phyloP scores from a whole-genome alignment of 2,329 filamentous ascomycete species.

The Sclerotinia borealis region DNA sequence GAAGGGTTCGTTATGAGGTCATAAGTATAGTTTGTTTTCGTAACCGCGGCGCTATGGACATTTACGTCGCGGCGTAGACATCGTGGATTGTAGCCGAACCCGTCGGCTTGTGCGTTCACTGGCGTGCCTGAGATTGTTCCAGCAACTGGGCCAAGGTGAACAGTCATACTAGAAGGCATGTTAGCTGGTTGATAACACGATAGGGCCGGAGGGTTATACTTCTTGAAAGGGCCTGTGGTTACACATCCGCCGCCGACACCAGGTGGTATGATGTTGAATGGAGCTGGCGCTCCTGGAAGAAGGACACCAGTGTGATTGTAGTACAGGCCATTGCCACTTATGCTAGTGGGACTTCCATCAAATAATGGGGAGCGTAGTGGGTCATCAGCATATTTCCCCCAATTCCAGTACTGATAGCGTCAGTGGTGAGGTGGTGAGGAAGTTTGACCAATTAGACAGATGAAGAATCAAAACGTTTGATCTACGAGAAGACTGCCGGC shows the following conservation, averaged over 20 bases:
- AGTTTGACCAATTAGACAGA: not conserved
- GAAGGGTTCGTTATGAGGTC: conserved; percentile 34
- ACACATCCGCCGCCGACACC: conserved; percentile 51
- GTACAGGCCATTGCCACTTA: conserved; percentile 43
- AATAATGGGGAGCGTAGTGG: conserved; percentile 45
- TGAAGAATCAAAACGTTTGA: not conserved
- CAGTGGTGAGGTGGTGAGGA: not conserved
- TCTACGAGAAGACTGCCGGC: no score
- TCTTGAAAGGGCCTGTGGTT: conserved; percentile 40
- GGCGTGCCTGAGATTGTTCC: conserved; percentile 31
- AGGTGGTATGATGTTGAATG: conserved; percentile 34
- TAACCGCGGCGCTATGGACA: conserved; percentile 33
- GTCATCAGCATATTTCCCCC: conserved; percentile 41
- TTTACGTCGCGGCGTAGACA: conserved; percentile 39
- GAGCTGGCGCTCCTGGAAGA: conserved; percentile 16
- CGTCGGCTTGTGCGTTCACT: conserved; percentile 30
- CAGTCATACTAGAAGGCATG: conserved; percentile 24
- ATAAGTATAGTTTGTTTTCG: conserved; percentile 34
- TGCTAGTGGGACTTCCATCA: conserved; percentile 45
- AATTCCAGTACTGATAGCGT: conserved; percentile 36
- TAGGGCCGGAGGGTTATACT: conserved; percentile 24
- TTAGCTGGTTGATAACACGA: not conserved
- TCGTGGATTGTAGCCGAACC: conserved; percentile 36
- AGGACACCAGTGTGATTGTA: conserved; percentile 21
- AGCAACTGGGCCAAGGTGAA: conserved; percentile 42